Evolutionary conservation across 805 yeast species (phyloP), one percentile per base, ranked within the genome.

Genomic region (Pichia ethanolica): DNA sequence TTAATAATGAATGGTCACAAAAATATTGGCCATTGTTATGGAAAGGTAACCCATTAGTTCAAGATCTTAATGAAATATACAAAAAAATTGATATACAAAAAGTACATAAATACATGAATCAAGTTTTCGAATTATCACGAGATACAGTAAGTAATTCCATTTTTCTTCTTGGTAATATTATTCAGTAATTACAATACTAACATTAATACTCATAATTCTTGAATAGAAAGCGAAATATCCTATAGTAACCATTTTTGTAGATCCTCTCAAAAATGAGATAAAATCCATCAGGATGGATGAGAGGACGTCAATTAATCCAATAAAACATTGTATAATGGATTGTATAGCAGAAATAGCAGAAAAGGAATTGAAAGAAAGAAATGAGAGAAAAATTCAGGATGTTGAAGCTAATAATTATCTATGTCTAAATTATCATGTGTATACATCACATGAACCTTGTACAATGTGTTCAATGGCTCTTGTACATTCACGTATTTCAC

Each of bases 391-490:
- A 12, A 25, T 7, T 2, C 25, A 44, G 5, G 52, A 56, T 25
- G 43, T 35, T 2, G 48, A 47, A 13, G 45, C 49, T 3, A 58
- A 65, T 52, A 56, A 59, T 33, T 93, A 93, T 60, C 72, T 93
- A 3, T 90, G 98, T 61, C 76, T 83, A 35, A 78, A 82, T 47
- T 74, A 81, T 55, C 82, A 86, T 53, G 89, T 93, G 0, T 89
- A 86, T 61, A 86, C 95, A 1, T 85, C 96, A 0, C 96, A 89
- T 62, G 99, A 93, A 64, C 99, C 99, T 0, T 93, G 99, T 60
- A 78, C 88, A 0, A 93, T 91, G 97, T 93, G 99, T 61, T 70
- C 87, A 7, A 93, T 93, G 99, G 98, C 98, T 0, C 71, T 93
- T 39, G 82, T 90, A 10, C 99, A 93, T 63, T 91, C 98, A 1